Evolutionary conservation across 2,329 filamentous ascomycete species (phyloP).

Genomic region (Paracamarosporium sp.): DNA sequence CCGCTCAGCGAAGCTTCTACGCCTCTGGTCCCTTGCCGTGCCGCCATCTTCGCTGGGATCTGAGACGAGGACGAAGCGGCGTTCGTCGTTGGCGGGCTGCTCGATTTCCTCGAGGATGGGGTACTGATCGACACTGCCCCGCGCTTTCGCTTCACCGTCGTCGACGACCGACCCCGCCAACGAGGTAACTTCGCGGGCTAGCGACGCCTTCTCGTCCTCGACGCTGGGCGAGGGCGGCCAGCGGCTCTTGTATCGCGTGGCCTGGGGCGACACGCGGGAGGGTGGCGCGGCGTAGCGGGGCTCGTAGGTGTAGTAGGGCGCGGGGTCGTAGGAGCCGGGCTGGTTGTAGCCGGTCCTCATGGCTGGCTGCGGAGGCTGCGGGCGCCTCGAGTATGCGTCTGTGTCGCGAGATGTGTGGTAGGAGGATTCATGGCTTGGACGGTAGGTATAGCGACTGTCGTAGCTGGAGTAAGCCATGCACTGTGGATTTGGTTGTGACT

Average conservation of each 20-base stretch:
- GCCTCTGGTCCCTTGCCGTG: conserved; percentile 21
- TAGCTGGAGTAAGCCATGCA: conserved; percentile 32
- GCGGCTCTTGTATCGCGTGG: conserved; percentile 27
- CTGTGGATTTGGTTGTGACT: conserved; percentile 2
- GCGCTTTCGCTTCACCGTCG: conserved; percentile 64
- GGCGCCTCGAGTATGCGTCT: conserved; percentile 26
- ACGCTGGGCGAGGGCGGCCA: conserved; percentile 70
- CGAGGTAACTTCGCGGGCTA: conserved; percentile 66
- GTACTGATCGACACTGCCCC: conserved; percentile 72
- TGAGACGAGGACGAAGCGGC: conserved; percentile 67
- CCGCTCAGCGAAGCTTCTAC: conserved; percentile 43
- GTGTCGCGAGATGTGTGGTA: conserved; percentile 31
- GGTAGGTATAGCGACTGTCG: conserved; percentile 29
- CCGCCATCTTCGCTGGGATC: conserved; percentile 30
- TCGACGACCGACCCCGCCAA: conserved; percentile 30
- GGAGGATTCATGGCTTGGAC: conserved; percentile 32
- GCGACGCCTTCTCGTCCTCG: conserved; percentile 71
- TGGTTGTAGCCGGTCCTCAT: conserved; percentile 28
- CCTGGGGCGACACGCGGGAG: conserved; percentile 25
- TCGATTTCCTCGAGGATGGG: conserved; percentile 70
- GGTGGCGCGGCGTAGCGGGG: conserved; percentile 36
- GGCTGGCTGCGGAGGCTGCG: conserved; percentile 25
- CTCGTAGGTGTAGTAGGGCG: conserved; percentile 36
- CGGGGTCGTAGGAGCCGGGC: conserved; percentile 21
- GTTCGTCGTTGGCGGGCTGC: conserved; percentile 63